These are phyloP conservation scores for Ascoidea asiatica DNA, from an alignment of 805 yeast genomes.

Conservation along the genomic window DNA sequence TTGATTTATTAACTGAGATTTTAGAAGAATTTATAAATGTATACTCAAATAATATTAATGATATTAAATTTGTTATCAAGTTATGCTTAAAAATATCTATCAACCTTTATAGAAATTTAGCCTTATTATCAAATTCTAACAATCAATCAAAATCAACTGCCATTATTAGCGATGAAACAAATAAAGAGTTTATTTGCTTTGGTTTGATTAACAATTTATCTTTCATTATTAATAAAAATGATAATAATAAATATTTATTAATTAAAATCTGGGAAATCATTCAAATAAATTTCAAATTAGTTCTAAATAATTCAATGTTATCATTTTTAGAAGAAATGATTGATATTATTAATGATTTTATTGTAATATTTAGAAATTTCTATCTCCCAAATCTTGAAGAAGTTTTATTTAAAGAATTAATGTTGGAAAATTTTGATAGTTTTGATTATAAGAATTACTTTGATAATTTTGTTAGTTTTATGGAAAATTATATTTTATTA, in stretches of 20 bases:
- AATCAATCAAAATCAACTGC: conserved; percentile 21
- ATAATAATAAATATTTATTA: conserved; percentile 5
- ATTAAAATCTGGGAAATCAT: conserved; percentile 19
- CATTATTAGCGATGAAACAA: conserved; percentile 31
- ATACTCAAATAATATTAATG: conserved; percentile 69
- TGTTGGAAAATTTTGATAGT: conserved; percentile 6
- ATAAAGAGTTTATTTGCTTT: conserved; percentile 55
- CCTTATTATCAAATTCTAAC: conserved; percentile 37
- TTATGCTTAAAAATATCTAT: conserved; percentile 44
- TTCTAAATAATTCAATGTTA: conserved; percentile 43
- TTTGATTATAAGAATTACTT: conserved; percentile 7
- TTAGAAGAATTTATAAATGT: conserved; percentile 91
- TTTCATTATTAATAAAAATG: conserved; percentile 50
- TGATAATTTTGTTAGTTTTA: conserved; percentile 9
- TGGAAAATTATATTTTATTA: conserved; percentile 6
- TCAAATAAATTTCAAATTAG: conserved; percentile 41
- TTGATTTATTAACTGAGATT: conserved; percentile 77
- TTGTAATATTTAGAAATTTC: conserved; percentile 34
- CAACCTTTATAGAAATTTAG: conserved; percentile 45
- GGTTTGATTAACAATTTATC: conserved; percentile 61
- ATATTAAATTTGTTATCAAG: conserved; percentile 60
- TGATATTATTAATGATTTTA: conserved; percentile 36
- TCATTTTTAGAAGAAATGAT: conserved; percentile 49
- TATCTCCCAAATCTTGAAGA: background rate
- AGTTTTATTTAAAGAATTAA: conserved; percentile 2